Conservation (phyloP, 306 rosid genomes). For the Cucumis melo region DNA sequence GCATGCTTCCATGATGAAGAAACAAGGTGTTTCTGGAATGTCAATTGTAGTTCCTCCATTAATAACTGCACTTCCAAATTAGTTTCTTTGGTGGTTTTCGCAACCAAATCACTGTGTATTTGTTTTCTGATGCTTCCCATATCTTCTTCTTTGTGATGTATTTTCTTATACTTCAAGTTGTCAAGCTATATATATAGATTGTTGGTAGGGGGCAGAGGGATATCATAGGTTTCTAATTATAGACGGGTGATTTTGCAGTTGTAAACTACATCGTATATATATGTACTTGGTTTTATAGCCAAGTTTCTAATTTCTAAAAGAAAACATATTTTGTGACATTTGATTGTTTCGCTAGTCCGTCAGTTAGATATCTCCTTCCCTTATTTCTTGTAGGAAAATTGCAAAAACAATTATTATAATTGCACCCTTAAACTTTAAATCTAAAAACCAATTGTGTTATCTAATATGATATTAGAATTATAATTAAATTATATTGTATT, state of each 20-base stretch:
- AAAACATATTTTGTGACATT: neutral
- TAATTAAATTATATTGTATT: too few relatives aligned
- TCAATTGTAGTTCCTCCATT: neutral
- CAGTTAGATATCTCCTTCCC: neutral
- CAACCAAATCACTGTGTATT: neutral
- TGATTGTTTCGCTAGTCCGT: neutral
- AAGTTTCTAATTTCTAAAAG: neutral
- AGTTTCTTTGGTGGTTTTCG: neutral
- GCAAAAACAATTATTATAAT: neutral
- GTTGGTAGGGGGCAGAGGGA: neutral
- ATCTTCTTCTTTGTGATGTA: neutral
- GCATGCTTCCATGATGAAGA: constrained; percentile 41
- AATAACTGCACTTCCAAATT: constrained; percentile 1
- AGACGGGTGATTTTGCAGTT: neutral
- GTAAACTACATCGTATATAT: neutral
- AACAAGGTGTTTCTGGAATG: constrained; percentile 12
- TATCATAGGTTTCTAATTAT: neutral
- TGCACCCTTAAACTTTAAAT: too few relatives aligned
- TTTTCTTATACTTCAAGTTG: neutral
- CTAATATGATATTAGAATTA: too few relatives aligned
- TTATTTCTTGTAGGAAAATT: neutral
- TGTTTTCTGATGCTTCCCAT: neutral
- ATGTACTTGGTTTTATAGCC: neutral
- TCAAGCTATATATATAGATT: neutral
- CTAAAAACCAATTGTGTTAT: too few relatives aligned